Evolutionary conservation across 345 rosid genomes (phyloP).

Genomic region (Citrus glauca): DNA sequence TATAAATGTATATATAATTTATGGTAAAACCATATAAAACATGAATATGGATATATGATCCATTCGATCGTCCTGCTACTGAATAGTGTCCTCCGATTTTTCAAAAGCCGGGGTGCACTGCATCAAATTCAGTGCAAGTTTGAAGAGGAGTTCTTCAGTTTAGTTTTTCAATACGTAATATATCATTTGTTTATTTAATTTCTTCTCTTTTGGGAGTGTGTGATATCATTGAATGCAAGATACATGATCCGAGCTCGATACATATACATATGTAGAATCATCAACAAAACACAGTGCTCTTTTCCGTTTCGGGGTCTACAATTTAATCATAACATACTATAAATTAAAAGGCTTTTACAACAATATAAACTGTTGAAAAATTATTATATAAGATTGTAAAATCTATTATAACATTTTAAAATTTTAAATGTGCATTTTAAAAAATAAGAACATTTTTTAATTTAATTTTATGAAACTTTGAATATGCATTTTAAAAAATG

Average conservation of each 20-base stretch:
- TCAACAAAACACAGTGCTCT: background rate
- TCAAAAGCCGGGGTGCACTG: background rate
- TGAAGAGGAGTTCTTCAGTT: background rate
- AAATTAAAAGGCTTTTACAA: too few relatives aligned
- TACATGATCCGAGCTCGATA: conserved; percentile 7
- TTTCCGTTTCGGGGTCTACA: background rate
- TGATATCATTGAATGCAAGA: background rate
- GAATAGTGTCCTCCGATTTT: background rate
- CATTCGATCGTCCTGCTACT: background rate
- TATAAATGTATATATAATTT: too few relatives aligned
- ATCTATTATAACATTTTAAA: too few relatives aligned
- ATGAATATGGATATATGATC: background rate
- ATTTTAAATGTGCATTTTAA: too few relatives aligned
- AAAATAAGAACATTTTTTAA: too few relatives aligned
- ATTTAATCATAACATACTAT: background rate
- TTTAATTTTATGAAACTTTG: too few relatives aligned
- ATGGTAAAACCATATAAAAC: too few relatives aligned
- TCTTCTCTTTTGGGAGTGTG: background rate
- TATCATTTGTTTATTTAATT: background rate
- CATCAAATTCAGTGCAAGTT: conserved; percentile 39
- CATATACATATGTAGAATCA: background rate
- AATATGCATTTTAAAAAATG: too few relatives aligned
- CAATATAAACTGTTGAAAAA: too few relatives aligned
- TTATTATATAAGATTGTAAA: too few relatives aligned
- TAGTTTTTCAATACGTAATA: background rate